Evolutionary conservation across 2,329 filamentous ascomycete species (phyloP).

Genomic region (Sporothrix curviconia): DNA sequence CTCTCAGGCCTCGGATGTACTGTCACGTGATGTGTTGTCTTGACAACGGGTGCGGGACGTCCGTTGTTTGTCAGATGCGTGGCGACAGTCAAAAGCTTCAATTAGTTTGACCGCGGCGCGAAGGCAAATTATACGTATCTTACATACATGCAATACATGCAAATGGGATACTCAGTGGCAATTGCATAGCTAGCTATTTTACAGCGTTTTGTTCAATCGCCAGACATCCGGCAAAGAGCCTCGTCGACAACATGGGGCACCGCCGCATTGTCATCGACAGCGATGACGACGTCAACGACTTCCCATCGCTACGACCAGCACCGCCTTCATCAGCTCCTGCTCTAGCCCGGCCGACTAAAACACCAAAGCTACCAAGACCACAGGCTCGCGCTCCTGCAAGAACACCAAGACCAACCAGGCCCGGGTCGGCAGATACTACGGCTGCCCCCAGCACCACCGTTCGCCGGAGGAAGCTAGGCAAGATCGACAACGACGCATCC

Average conservation of each 20-base stretch:
- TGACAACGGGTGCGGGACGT: slow-evolving; percentile 4
- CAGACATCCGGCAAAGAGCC: background rate
- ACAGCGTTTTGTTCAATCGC: no score
- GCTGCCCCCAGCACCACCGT: background rate
- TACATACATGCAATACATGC: no score
- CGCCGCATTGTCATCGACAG: slow-evolving; percentile 16
- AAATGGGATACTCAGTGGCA: background rate
- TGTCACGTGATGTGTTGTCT: slow-evolving; percentile 9
- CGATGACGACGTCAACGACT: slow-evolving; percentile 13
- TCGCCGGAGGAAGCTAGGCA: slow-evolving; percentile 13
- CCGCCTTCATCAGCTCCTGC: background rate
- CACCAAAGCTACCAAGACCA: background rate
- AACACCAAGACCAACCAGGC: background rate
- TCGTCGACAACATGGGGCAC: background rate
- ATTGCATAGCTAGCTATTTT: background rate
- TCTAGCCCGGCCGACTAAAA: background rate
- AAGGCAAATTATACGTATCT: background rate
- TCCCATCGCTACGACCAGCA: background rate
- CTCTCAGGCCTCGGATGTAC: background rate
- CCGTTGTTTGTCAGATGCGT: background rate
- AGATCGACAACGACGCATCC: slow-evolving; percentile 5
- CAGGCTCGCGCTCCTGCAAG: background rate
- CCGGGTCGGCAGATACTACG: background rate
- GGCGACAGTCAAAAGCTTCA: background rate
- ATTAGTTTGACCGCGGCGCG: background rate